Evolutionary conservation across 495 filamentous ascomycete species (phyloP), one percentile per base, ranked within the genome.

Genomic region (Delitschia confertaspora): DNA sequence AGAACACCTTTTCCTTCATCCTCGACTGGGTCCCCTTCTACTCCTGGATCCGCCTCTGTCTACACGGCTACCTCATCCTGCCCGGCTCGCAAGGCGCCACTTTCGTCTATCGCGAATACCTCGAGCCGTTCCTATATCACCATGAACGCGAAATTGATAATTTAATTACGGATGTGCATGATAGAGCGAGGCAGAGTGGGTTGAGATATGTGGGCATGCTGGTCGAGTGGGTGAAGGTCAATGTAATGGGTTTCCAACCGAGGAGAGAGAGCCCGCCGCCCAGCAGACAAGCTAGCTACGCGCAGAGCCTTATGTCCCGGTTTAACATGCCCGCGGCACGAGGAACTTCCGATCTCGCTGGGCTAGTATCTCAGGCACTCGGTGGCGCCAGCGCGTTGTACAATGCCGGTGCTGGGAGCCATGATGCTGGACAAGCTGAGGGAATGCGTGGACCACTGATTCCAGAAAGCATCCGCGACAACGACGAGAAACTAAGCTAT

Each of bases 61-160:
- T 91, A 68, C 79, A 93, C 61, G 76, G 86, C 53, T 99, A 95
- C 71, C 88, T 99, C 47, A 86, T 99, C 48, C 80, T 95, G n/a
- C 91, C 91, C 1, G 88, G 94, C 63, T 88, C 84, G 29, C 88
- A 95, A 59, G 91, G 91, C 56, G 88, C 88, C 38, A 80, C 79
- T 22, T 65, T 80, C 39, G 69, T 96, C 51, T 99, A 96, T 67
- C 73, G 83, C 56, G 69, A 73, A 24, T 80, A 95, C 61, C 72
- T 99, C 46, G 76, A 93, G 58, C 91, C 93, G 2, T 93, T 87
- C 68, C 78, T 99, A 36, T 67, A 74, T 38, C 75, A 88, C 24
- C 88, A 99, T 60, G 91, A 99, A 62, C 64, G 69, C 13, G 77
- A 87, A 45, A 96, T 98, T 64, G 91, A 98, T 47, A 78, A 82